Evolutionary conservation across 2,329 filamentous ascomycete species (phyloP), one percentile per base, ranked within the genome.

Genomic region (Celoporthe dispersa): DNA sequence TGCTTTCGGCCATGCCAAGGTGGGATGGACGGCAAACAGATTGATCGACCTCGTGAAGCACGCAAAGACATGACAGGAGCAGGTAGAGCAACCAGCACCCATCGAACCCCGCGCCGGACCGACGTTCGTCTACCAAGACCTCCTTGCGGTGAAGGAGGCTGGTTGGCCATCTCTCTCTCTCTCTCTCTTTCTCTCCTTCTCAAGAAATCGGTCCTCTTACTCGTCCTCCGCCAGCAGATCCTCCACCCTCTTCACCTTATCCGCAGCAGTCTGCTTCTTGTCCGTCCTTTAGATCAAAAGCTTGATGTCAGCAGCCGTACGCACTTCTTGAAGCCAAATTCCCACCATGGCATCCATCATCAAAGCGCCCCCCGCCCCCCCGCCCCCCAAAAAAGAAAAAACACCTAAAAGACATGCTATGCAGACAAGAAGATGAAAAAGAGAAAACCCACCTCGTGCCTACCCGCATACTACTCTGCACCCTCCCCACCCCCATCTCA

Each of bases 381-480:
- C 39, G 3, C 1, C 8, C 19, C 11, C 31, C 11, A 12, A 11
- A 22, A 71, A 41, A 57, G 11, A n/a, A 25, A 57, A 64, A 66
- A 72, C 37, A 25, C 33, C 31, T 59, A 9, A 53, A 60, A 65
- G 59, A 59, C n/a, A n/a, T n/a, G n/a, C n/a, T n/a, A n/a, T n/a
- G n/a, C n/a, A 44, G 62, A 51, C 35, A 62, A 39, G 35, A 7
- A 19, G 31, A 44, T 22, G 12, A 41, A 28, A 41, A 60, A 64
- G 41, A 12, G 8, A n/a, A 39, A 67, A 81, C 85, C 77, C 75
- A 91, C 91, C 91, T 89, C 37, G 92, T 92, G 1, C 95, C 95
- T 59, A 94, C 90, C 16, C 95, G 86, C 82, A 98, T 94, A 78
- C 95, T 94, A 37, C 90, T 92, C 84, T 98, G 95, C 55, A 98